Conservation (phyloP, 805 yeast genomes). For the Pichia paraexigua region DNA sequence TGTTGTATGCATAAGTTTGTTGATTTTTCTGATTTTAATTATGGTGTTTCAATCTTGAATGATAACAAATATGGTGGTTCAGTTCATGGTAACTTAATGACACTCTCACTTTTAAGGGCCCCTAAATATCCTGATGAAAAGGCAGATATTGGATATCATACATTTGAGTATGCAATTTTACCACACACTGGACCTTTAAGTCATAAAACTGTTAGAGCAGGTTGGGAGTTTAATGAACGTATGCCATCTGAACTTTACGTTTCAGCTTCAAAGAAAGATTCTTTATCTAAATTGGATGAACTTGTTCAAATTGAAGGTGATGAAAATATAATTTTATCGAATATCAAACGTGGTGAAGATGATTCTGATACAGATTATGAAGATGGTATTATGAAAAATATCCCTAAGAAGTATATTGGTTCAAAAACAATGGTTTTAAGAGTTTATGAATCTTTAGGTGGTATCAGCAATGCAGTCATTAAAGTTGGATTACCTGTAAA, state of each 20-base stretch:
- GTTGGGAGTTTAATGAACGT: conserved; percentile 69
- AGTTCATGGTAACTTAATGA: conserved; percentile 86
- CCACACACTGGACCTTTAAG: conserved; percentile 74
- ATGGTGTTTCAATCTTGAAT: conserved; percentile 81
- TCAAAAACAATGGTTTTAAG: conserved; percentile 56
- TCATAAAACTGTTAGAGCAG: conserved; percentile 60
- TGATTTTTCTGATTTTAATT: conserved; percentile 77
- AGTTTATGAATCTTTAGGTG: conserved; percentile 85
- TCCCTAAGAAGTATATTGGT: conserved; percentile 37
- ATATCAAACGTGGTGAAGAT: conserved; percentile 82
- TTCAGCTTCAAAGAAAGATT: conserved; percentile 1
- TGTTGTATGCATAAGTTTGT: conserved; percentile 92
- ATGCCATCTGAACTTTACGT: conserved; percentile 15
- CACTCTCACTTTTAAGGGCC: conserved; percentile 78
- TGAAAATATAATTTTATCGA: conserved; percentile 56
- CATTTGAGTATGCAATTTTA: conserved; percentile 70
- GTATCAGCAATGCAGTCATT: conserved; percentile 49
- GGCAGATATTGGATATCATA: conserved; percentile 90
- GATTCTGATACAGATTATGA: conserved; percentile 48
- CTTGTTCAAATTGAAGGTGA: conserved; percentile 37
- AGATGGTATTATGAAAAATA: conserved; percentile 28
- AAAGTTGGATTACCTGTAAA: conserved; percentile 34
- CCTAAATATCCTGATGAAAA: conserved; percentile 92
- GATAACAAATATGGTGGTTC: conserved; percentile 88
- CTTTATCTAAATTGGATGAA: conserved; percentile 5